Conservation (phyloP, 148 eudicot species). For the Vaccinium macrocarpon region DNA sequence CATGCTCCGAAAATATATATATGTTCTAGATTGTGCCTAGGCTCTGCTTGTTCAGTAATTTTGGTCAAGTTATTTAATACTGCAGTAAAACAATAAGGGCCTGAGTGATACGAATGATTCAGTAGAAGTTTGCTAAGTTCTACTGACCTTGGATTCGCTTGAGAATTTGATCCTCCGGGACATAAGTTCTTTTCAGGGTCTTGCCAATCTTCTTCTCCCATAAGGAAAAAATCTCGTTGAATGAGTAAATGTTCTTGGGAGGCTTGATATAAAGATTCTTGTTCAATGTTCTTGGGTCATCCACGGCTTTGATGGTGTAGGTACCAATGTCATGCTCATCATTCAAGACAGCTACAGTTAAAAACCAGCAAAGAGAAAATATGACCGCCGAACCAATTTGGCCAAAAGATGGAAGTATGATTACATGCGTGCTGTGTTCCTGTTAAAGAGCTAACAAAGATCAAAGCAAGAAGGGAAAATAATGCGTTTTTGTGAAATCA, state of each 20-base stretch:
- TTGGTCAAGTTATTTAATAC: background rate
- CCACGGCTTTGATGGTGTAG: slow-evolving; percentile 49
- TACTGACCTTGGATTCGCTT: slow-evolving; percentile 36
- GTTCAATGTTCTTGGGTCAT: slow-evolving; percentile 56
- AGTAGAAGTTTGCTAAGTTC: background rate
- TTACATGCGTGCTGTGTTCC: background rate
- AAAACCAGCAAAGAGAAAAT: background rate
- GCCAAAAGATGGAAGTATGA: background rate
- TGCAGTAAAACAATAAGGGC: background rate
- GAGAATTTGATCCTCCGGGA: slow-evolving; percentile 44
- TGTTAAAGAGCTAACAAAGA: slow-evolving; percentile 5
- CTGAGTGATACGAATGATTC: background rate
- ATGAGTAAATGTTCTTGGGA: slow-evolving; percentile 30
- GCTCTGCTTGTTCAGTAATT: background rate
- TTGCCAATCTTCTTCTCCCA: slow-evolving; percentile 61
- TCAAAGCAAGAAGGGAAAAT: background rate
- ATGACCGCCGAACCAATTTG: background rate
- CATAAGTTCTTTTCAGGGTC: slow-evolving; percentile 31
- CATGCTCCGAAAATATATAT: background rate
- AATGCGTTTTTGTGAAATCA: background rate
- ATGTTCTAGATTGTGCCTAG: too few relatives aligned
- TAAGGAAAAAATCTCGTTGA: slow-evolving; percentile 43
- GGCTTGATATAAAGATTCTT: slow-evolving; percentile 44
- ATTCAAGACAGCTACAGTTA: slow-evolving; percentile 33
- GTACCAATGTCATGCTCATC: slow-evolving; percentile 48